These are phyloP conservation scores for Drosera spatulata DNA, from an alignment of 179 eudicot species.

Conservation along the genomic window DNA sequence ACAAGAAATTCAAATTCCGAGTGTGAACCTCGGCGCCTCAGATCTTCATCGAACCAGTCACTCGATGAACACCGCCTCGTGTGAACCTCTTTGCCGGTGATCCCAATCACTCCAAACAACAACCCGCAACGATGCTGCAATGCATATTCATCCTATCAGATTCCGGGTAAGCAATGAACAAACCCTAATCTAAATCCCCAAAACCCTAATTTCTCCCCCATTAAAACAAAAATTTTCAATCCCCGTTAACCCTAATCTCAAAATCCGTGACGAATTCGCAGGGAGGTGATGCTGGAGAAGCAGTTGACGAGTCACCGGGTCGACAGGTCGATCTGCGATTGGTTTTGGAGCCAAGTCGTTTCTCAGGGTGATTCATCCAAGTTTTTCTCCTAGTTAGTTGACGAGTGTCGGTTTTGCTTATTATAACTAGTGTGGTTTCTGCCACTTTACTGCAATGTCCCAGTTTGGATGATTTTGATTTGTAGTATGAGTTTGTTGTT, in stretches of 20 bases:
- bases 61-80: too few species aligned
- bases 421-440: too few species aligned
- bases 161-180: conserved; percentile 52
- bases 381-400: too few species aligned
- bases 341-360: conserved; percentile 89
- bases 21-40: too few species aligned
- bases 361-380: conserved; percentile 77
- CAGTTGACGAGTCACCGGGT: conserved; percentile 86
- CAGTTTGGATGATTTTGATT: too few species aligned
- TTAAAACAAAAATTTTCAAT: neutral
- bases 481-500: too few species aligned
- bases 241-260: neutral
- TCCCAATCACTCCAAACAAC: too few species aligned
- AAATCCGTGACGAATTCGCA: conserved; percentile 13
- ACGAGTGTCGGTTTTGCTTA: too few species aligned
- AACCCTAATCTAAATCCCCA: neutral
- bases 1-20: too few species aligned
- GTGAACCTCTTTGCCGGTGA: too few species aligned
- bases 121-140: conserved; percentile 50
- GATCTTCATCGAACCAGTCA: too few species aligned
- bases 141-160: conserved; percentile 89
- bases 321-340: conserved; percentile 84
- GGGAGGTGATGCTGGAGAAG: conserved; percentile 96
- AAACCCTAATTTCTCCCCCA: conserved; percentile 3
- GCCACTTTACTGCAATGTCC: too few species aligned